phyloP scores from a whole-genome alignment of 148 eudicot species.

The Polygonum aviculare region DNA sequence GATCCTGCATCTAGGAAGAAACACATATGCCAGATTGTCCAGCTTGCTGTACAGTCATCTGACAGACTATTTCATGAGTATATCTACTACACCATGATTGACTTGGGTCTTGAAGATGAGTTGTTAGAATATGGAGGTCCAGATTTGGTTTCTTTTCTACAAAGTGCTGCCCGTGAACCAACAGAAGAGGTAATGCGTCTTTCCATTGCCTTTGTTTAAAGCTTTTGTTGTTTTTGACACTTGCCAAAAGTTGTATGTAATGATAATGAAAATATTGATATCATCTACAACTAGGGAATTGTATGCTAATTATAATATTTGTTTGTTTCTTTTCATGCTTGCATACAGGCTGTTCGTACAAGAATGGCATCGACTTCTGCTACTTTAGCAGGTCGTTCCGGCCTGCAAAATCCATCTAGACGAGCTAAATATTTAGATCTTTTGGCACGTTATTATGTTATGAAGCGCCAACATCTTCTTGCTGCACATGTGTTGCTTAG shows the following conservation, averaged over 20 bases:
- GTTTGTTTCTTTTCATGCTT: slow-evolving; percentile 13
- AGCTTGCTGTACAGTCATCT: slow-evolving; percentile 92
- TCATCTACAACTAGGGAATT: background rate
- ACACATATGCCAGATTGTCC: slow-evolving; percentile 84
- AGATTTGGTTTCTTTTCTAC: slow-evolving; percentile 89
- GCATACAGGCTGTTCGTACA: slow-evolving; percentile 35
- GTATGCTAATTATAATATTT: background rate
- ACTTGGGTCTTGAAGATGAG: slow-evolving; percentile 90
- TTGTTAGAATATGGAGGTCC: slow-evolving; percentile 94
- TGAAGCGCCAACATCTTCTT: slow-evolving; percentile 91
- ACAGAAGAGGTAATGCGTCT: slow-evolving; percentile 39
- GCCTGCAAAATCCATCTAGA: slow-evolving; percentile 34
- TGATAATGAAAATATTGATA: background rate
- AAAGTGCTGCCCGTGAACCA: slow-evolving; percentile 67
- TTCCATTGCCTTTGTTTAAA: background rate
- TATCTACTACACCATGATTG: slow-evolving; percentile 72
- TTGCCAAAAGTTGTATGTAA: background rate
- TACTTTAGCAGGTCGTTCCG: slow-evolving; percentile 32
- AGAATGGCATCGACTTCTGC: slow-evolving; percentile 30
- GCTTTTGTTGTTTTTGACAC: background rate
- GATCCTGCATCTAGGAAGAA: slow-evolving; percentile 70
- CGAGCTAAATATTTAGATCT: slow-evolving; percentile 84
- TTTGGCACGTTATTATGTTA: slow-evolving; percentile 79
- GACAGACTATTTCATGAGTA: slow-evolving; percentile 84
- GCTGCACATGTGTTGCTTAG: slow-evolving; percentile 85